Conservation (phyloP, 495 filamentous ascomycete genomes). For the Penicillium ucsense region DNA sequence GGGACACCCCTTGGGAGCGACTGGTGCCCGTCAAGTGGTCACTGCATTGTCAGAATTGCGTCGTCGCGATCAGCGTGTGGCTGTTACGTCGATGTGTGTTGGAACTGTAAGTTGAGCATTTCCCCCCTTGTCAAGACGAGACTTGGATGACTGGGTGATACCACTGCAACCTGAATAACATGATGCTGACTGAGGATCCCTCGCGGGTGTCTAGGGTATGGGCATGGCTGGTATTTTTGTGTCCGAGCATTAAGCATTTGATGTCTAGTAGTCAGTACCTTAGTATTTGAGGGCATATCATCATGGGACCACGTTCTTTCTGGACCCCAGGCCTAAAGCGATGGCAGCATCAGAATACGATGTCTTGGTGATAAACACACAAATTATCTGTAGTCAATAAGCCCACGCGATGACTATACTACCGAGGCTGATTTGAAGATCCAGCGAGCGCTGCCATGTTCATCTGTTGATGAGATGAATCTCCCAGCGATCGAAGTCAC, state of each 20-base stretch:
- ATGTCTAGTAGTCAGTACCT: neutral
- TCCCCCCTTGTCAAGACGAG: too few species aligned
- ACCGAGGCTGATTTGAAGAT: too few species aligned
- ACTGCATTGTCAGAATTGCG: conserved; percentile 75
- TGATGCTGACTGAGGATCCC: neutral
- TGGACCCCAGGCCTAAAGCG: neutral
- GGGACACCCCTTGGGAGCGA: conserved; percentile 73
- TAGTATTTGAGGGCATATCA: too few species aligned
- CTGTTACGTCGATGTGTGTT: conserved; percentile 82
- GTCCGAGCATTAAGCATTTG: conserved; percentile 32
- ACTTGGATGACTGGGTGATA: too few species aligned
- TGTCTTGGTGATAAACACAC: too few species aligned
- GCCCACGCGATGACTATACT: too few species aligned
- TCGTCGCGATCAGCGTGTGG: conserved; percentile 65
- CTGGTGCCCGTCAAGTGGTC: conserved; percentile 71
- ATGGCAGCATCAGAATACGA: too few species aligned
- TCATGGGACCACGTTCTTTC: neutral
- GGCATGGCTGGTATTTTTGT: conserved; percentile 48
- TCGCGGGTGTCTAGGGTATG: conserved; percentile 29
- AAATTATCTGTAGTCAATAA: too few species aligned
- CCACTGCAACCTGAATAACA: too few species aligned
- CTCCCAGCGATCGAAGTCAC: too few species aligned
- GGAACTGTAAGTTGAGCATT: conserved; percentile 47
- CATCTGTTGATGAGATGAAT: too few species aligned
- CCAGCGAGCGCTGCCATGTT: too few species aligned